Evolutionary conservation across 768 basidiomycete genomes (phyloP).

Genomic region (Leccinum variicolor): DNA sequence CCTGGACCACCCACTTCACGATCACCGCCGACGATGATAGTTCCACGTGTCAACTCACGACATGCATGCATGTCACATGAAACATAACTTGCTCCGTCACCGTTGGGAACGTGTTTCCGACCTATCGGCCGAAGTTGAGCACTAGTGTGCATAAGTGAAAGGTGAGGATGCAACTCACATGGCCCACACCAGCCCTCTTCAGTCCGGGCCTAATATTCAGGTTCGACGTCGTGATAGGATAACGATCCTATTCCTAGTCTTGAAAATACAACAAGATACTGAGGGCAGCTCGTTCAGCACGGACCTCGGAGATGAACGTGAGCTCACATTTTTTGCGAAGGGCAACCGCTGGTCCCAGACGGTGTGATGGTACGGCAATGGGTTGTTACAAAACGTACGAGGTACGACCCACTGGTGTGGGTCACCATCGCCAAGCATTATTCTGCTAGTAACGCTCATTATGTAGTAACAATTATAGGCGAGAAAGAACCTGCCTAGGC

Average conservation of each 20-base stretch:
- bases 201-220: neutral
- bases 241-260: neutral
- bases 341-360: neutral
- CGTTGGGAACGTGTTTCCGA: conserved; percentile 1
- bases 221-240: neutral
- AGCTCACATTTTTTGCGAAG: neutral
- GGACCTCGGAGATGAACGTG: conserved; percentile 18
- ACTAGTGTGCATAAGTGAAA: neutral
- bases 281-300: neutral
- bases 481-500: neutral
- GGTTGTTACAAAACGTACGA: neutral
- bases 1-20: neutral
- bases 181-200: neutral
- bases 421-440: neutral
- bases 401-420: neutral
- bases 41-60: neutral
- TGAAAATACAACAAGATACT: neutral
- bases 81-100: neutral
- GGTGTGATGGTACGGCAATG: neutral
- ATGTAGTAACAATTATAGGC: neutral
- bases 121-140: neutral
- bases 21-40: neutral
- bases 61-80: neutral
- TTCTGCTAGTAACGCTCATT: neutral
- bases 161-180: neutral